Percentiles rank a stretch among this genome's conserved stretches.
These are phyloP conservation scores for Garcia nutans DNA, from an alignment of 345 rosid species.

Conservation along the genomic window DNA sequence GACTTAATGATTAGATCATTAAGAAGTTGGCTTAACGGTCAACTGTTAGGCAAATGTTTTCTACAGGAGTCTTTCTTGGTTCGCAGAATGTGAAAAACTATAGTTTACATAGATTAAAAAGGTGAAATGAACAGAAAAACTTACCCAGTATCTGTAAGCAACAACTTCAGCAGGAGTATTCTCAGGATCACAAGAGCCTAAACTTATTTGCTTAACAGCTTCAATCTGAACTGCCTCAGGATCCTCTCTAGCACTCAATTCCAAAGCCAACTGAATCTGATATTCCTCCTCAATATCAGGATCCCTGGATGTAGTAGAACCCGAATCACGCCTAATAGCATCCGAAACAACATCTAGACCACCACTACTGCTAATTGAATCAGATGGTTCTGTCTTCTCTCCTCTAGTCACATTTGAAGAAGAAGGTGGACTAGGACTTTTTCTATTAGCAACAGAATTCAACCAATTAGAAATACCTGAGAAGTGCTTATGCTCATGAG, in stretches of 20 bases:
- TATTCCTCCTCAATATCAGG: constrained; percentile 83
- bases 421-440: constrained; percentile 55
- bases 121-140: constrained; percentile 30
- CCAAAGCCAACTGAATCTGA: constrained; percentile 89
- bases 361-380: constrained; percentile 39
- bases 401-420: constrained; percentile 52
- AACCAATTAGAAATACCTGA: constrained; percentile 82
- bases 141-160: constrained; percentile 93
- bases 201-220: constrained; percentile 91
- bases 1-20: background rate
- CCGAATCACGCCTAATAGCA: constrained; percentile 49
- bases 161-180: constrained; percentile 88
- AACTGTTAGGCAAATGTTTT: constrained; percentile 2
- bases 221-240: constrained; percentile 98
- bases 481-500: constrained; percentile 60
- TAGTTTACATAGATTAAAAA: background rate
- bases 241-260: constrained; percentile 94
- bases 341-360: constrained; percentile 45
- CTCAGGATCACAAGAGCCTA: constrained; percentile 71
- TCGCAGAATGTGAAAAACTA: constrained; percentile 5
- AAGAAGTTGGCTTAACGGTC: background rate
- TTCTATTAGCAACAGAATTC: constrained; percentile 63
- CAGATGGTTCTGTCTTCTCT: constrained; percentile 50
- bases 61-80: background rate
- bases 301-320: constrained; percentile 58